Base-by-base conservation (phyloP, 306 rosid genomes). In the Lithocarpus polystachyus region DNA sequence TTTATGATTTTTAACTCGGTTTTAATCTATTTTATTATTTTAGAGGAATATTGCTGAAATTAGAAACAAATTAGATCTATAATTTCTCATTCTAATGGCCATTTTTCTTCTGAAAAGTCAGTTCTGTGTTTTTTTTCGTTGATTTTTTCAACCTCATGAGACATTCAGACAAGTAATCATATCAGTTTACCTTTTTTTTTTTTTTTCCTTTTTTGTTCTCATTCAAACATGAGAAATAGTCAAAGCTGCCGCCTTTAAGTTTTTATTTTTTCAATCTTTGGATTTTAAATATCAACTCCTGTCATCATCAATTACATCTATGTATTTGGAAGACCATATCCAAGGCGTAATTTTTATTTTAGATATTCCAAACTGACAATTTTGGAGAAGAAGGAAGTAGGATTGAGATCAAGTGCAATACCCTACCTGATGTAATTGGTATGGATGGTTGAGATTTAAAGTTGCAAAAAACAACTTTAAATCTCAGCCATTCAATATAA, bases 141-240 rank as follows among this genome's bases (percentile, higher is more conserved):
- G 43, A 18, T 74, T 65, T 31, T 56, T 59, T 75, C 67, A 17
- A 45, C 24, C 65, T 45, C 14, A 2, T 37, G 64, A 40, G 1
- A 71, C 33, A 73, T 57, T 37, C 74, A 68, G 52, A 17, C 24
- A 15, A n/a, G 48, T 18, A 57, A 37, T 61, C 35, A 12, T 75
- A 61, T 23, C 35, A 75, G 33, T 7, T 19, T 33, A 17, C n/a
- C 4, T 37, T 35, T 35, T 37, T 55, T 37, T 35, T 35, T 37
- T 55, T 57, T 75, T 33, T 18, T 3, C 17, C 17, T 37, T 62
- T 59, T 75, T 3, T 48, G 1, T 11, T 48, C 53, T 13, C 53
- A 10, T 48, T 57, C 71, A 33, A 43, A 48, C 69, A 71, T 11
- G 64, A 59, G 79, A 71, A 71, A 40, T 74, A 29, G 80, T 75